Conservation (phyloP, 177 flowering plant species). For the Vitis hybrid region DNA sequence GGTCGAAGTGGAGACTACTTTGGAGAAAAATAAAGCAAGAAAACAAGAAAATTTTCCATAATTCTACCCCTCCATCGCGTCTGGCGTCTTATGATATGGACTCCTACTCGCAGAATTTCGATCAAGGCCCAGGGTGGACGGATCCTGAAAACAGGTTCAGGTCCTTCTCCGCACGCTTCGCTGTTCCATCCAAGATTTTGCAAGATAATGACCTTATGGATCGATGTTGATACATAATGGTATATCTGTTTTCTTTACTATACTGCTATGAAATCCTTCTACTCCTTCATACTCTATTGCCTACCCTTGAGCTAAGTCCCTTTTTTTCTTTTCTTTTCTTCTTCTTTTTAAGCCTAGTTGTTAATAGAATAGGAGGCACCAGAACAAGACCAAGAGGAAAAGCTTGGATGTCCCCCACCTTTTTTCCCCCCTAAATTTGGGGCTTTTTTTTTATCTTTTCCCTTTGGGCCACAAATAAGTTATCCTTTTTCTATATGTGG, state of each 20-base stretch:
- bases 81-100: conserved; percentile 21
- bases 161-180: conserved; percentile 42
- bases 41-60: conserved; percentile 13
- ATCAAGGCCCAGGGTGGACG: conserved; percentile 26
- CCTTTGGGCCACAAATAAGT: background rate
- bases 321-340: background rate
- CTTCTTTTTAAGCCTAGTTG: too few relatives aligned
- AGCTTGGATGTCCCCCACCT: background rate
- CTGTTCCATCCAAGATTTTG: conserved; percentile 23
- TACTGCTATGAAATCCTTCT: too few relatives aligned
- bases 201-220: background rate
- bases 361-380: background rate
- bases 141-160: conserved; percentile 38
- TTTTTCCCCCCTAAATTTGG: background rate
- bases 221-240: background rate
- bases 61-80: background rate
- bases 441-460: too few relatives aligned
- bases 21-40: conserved; percentile 25
- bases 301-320: too few relatives aligned
- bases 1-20: conserved; percentile 15
- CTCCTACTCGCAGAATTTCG: conserved; percentile 33
- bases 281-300: too few relatives aligned
- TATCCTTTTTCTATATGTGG: conserved; percentile 1
- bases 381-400: conserved; percentile 2
- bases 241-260: background rate